Evolutionary conservation across 2,329 filamentous ascomycete species (phyloP).

Genomic region (Fusarium annulatum): DNA sequence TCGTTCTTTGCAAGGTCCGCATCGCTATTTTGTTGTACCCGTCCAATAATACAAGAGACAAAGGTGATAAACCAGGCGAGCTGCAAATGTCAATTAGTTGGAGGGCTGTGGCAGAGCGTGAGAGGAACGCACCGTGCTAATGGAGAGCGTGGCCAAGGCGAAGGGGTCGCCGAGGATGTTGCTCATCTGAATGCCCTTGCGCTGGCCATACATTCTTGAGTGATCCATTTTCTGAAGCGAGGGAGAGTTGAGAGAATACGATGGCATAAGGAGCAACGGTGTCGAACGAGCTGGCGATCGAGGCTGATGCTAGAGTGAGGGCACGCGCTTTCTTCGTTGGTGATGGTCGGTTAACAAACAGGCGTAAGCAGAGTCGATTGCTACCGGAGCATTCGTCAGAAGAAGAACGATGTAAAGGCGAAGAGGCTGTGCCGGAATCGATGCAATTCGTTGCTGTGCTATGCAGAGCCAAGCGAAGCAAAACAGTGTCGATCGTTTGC

Average conservation of each 20-base stretch:
- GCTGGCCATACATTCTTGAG: constrained; percentile 67
- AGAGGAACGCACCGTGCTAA: constrained; percentile 77
- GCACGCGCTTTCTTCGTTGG: constrained; percentile 27
- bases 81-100: constrained; percentile 59
- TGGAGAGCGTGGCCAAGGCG: constrained; percentile 92
- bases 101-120: background rate
- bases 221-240: constrained; percentile 86
- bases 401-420: constrained; percentile 11
- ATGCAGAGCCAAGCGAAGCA: constrained; percentile 15
- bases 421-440: constrained; percentile 30
- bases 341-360: constrained; percentile 12
- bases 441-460: constrained; percentile 1
- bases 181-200: constrained; percentile 77
- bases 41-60: constrained; percentile 82
- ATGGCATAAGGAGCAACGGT: constrained; percentile 70
- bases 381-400: constrained; percentile 46
- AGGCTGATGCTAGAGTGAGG: constrained; percentile 13
- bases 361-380: constrained; percentile 36
- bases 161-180: constrained; percentile 98
- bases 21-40: constrained; percentile 58
- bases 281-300: constrained; percentile 18
- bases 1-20: constrained; percentile 28
- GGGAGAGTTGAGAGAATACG: constrained; percentile 77
- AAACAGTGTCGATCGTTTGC: constrained; percentile 33
- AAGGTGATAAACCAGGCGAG: constrained; percentile 96